Conservation (phyloP, 257 asterid genomes). For the Parsonsia alboflavescens region DNA sequence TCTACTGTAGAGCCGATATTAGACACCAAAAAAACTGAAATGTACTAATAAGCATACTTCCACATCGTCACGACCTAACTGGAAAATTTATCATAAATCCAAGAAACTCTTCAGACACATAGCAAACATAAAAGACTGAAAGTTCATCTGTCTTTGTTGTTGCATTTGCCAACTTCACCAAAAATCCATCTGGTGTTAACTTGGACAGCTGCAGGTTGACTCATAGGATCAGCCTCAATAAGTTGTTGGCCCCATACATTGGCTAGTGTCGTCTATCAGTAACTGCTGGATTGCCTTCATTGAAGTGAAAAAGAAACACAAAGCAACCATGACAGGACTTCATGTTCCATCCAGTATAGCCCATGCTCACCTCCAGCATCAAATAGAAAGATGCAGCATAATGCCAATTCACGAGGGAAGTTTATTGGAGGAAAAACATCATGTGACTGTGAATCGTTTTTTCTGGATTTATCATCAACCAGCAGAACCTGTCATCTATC, state of each 20-base stretch:
- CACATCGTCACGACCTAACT: background rate
- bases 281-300: background rate
- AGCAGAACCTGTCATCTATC: background rate
- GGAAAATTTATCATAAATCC: background rate
- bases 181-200: background rate
- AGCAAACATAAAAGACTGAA: conserved; percentile 1
- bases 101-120: background rate
- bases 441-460: background rate
- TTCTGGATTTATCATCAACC: background rate
- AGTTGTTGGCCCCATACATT: background rate
- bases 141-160: too few relatives aligned
- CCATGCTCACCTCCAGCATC: background rate
- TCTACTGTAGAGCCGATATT: background rate
- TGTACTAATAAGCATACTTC: background rate
- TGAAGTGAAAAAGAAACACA: background rate
- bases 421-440: background rate
- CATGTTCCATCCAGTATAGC: background rate
- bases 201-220: background rate
- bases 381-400: background rate
- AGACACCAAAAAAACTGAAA: background rate
- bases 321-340: background rate
- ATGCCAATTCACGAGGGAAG: background rate
- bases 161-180: too few relatives aligned
- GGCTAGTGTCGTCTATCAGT: background rate
- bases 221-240: background rate